Percentiles rank a stretch among this genome's conserved stretches.
phyloP scores from a whole-genome alignment of 805 yeast genomes.

The Ogataea trehalophila region DNA sequence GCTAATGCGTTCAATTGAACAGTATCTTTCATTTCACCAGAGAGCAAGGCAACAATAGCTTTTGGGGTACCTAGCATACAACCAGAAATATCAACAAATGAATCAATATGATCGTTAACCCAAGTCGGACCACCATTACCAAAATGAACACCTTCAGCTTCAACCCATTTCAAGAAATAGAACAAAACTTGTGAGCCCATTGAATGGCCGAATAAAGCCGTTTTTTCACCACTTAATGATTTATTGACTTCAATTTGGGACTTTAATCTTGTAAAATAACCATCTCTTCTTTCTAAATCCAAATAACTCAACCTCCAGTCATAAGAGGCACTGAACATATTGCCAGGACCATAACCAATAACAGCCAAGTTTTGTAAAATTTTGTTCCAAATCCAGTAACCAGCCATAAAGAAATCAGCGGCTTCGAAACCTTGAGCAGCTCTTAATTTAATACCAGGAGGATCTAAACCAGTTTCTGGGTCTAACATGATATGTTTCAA shows the following conservation, averaged over 20 bases:
- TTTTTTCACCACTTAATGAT: slow-evolving; percentile 52
- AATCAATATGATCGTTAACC: slow-evolving; percentile 81
- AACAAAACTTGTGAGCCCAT: slow-evolving; percentile 93
- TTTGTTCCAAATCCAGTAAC: slow-evolving; percentile 99
- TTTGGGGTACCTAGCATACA: slow-evolving; percentile 93
- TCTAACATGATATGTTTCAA: slow-evolving; percentile 85
- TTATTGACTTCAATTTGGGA: slow-evolving; percentile 61
- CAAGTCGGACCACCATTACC: slow-evolving; percentile 91
- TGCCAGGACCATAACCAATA: slow-evolving; percentile 88
- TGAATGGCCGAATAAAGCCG: slow-evolving; percentile 84
- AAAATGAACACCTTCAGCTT: slow-evolving; percentile 70
- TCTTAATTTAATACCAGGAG: slow-evolving; percentile 71
- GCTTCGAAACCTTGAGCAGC: slow-evolving; percentile 97
- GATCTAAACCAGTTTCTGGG: slow-evolving; percentile 89
- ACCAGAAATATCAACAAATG: slow-evolving; percentile 85
- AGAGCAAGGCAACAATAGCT: slow-evolving; percentile 82
- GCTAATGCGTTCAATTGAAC: slow-evolving; percentile 91
- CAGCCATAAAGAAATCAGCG: slow-evolving; percentile 93
- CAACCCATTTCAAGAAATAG: slow-evolving; percentile 95
- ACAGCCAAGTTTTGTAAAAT: slow-evolving; percentile 91
- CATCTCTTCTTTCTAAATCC: slow-evolving; percentile 84
- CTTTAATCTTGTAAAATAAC: slow-evolving; percentile 76
- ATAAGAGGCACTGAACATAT: slow-evolving; percentile 86
- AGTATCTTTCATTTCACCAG: slow-evolving; percentile 98
- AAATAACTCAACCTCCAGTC: slow-evolving; percentile 94